Evolutionary conservation across 768 basidiomycete genomes (phyloP).

Genomic region (Peribolospora kevripleyi): DNA sequence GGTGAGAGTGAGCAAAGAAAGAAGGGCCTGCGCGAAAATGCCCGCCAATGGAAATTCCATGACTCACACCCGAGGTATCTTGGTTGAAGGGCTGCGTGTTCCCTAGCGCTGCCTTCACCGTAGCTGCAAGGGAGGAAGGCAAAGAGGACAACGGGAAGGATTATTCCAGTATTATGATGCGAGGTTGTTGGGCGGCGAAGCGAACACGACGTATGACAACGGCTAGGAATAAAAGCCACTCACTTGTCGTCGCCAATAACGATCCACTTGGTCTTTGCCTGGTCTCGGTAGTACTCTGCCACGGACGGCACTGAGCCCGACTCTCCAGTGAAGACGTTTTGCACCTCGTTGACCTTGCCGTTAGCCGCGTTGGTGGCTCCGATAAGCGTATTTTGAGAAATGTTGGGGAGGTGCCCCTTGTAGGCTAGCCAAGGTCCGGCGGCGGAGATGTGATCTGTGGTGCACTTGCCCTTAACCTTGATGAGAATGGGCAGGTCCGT

Average conservation of each 20-base stretch:
- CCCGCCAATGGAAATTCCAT: not conserved
- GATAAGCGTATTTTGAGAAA: slow-evolving; percentile 2
- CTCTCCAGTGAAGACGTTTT: slow-evolving; percentile 31
- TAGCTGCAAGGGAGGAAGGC: slow-evolving; percentile 35
- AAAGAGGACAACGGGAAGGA: not conserved
- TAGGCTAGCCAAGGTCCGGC: slow-evolving; percentile 98
- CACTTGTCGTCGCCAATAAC: slow-evolving; percentile 52
- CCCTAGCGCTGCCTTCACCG: slow-evolving; percentile 90
- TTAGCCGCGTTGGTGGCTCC: slow-evolving; percentile 53
- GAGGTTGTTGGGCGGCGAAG: not conserved
- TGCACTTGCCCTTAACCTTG: slow-evolving; percentile 91
- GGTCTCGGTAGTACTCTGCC: slow-evolving; percentile 65
- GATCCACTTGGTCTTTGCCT: slow-evolving; percentile 60
- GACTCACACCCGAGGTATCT: slow-evolving; percentile 26
- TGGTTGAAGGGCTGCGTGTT: slow-evolving; percentile 92
- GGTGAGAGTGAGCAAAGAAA: slow-evolving; percentile 36
- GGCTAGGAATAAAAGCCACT: slow-evolving; percentile 7
- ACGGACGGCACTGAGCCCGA: slow-evolving; percentile 67
- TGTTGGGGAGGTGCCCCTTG: slow-evolving; percentile 32
- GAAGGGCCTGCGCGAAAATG: slow-evolving; percentile 11
- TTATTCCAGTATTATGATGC: no score
- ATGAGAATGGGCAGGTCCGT: slow-evolving; percentile 61
- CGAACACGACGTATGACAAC: not conserved
- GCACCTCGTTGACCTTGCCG: slow-evolving; percentile 76
- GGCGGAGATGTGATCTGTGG: slow-evolving; percentile 94